Percentiles rank a stretch among this genome's conserved stretches.
phyloP scores from a whole-genome alignment of 1,284 basidiomycete genomes.

The Tranzscheliella williamsii region DNA sequence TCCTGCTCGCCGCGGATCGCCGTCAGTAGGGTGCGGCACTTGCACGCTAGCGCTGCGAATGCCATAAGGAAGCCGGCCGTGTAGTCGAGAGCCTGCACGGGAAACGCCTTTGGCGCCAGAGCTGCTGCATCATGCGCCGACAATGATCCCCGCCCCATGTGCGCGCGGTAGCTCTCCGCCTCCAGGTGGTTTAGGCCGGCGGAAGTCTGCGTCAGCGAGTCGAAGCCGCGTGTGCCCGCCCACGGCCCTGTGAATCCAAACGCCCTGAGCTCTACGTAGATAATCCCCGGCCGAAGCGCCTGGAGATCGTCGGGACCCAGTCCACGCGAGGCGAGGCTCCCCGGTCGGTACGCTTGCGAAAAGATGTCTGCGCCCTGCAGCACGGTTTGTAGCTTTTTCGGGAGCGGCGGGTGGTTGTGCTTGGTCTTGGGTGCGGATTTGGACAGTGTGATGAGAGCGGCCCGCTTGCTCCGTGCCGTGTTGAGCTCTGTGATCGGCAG shows the following conservation, averaged over 20 bases:
- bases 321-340: constrained; percentile 5
- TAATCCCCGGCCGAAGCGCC: constrained; percentile 65
- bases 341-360: constrained; percentile 68
- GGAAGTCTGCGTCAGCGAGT: constrained; percentile 72
- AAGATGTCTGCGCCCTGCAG: constrained; percentile 68
- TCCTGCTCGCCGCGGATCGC: too few species aligned
- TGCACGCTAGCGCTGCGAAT: constrained; percentile 13
- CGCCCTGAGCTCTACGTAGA: constrained; percentile 68
- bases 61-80: constrained; percentile 69
- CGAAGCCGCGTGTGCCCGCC: constrained; percentile 69
- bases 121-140: constrained; percentile 12
- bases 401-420: not conserved
- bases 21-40: constrained; percentile 7
- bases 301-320: constrained; percentile 28
- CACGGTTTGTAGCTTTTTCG: constrained; percentile 62
- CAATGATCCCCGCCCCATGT: constrained; percentile 28
- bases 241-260: constrained; percentile 71
- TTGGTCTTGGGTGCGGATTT: too few species aligned
- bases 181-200: constrained; percentile 66
- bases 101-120: constrained; percentile 64
- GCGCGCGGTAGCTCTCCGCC: not conserved
- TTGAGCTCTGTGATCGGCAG: constrained; percentile 68
- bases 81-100: constrained; percentile 71
- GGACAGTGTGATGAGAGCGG: constrained; percentile 69
- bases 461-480: constrained; percentile 71